Evolutionary conservation across 2,329 filamentous ascomycete genomes (phyloP), one percentile per base, ranked within the genome.

Genomic region (Cercospora zeina): DNA sequence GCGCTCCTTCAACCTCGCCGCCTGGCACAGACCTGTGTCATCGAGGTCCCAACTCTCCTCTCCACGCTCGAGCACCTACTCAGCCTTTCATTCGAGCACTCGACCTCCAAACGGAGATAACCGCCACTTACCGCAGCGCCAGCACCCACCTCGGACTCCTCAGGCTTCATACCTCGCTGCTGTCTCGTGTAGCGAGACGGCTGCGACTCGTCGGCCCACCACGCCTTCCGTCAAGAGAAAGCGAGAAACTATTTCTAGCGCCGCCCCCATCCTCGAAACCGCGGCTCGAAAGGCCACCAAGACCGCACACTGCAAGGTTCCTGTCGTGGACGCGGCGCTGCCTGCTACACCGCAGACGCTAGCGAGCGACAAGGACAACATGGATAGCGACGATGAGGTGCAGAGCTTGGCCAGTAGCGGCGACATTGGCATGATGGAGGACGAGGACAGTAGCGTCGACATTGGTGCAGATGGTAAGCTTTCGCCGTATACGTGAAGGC

Each of bases 301-400:
- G 73, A 76, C 64, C 61, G 69, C 66, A 62, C 71, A 66, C 67
- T 72, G 73, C 66, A 71, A 74, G 67, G 49, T 58, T 42, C 59
- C 61, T 53, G 53, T 74, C 63, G 76, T 72, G 67, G 74, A 77
- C 69, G 74, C 75, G 69, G 73, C 73, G 65, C 70, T 74, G 61
- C 75, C 76, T 39, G 78, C 79, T 47, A 83, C 84, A 42, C 85
- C 86, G 21, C 83, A 74, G 70, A 74, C 66, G 58, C 71, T 70
- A 70, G 76, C 65, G 65, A 81, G 79, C 36, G 78, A 71, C 59
- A 71, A 68, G 54, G 49, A 50, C 34, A 50, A 31, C 24, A 97
- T 97, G 93, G 92, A 96, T 79, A 97, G 93, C 8, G 93, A 97
- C 71, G 92, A 97, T 73, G 93, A 97, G 64, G 93, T 93, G 77